phyloP scores from a whole-genome alignment of 805 yeast species.

The Candida xyloterini region DNA sequence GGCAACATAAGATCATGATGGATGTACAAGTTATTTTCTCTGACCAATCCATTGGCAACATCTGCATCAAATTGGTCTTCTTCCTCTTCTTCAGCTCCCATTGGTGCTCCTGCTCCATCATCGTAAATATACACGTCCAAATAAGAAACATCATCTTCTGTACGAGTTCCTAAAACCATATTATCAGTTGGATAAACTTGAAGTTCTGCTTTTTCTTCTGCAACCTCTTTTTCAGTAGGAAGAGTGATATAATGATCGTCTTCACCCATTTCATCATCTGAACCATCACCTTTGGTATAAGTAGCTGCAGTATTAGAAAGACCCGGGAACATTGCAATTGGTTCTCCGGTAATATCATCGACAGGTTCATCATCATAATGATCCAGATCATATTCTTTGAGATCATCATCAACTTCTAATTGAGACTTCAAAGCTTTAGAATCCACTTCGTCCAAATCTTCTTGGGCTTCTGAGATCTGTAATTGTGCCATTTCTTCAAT shows the following conservation, averaged over 20 bases:
- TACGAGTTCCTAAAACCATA: constrained; percentile 83
- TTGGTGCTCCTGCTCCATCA: constrained; percentile 85
- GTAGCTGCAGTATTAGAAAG: constrained; percentile 56
- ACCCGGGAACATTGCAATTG: constrained; percentile 70
- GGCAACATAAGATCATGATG: constrained; percentile 98
- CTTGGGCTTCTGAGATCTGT: constrained; percentile 73
- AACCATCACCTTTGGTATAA: constrained; percentile 44
- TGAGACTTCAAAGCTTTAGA: constrained; percentile 44
- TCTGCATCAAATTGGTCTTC: constrained; percentile 65
- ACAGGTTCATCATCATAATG: constrained; percentile 70
- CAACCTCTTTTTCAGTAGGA: constrained; percentile 58
- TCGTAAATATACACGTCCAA: constrained; percentile 93
- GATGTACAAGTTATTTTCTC: constrained; percentile 78
- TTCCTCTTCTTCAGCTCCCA: constrained; percentile 62
- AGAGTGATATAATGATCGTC: constrained; percentile 60
- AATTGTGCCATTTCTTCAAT: constrained; percentile 81
- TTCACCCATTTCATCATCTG: constrained; percentile 28
- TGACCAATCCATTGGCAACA: constrained; percentile 65
- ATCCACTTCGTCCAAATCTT: constrained; percentile 50
- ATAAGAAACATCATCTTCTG: constrained; percentile 92
- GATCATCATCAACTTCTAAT: constrained; percentile 71
- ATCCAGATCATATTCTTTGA: constrained; percentile 84
- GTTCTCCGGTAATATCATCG: constrained; percentile 49
- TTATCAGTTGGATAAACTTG: constrained; percentile 90
- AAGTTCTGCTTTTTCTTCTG: constrained; percentile 78